Evolutionary conservation across 106 monocot genomes (phyloP).

Genomic region (Gastrodia elata): DNA sequence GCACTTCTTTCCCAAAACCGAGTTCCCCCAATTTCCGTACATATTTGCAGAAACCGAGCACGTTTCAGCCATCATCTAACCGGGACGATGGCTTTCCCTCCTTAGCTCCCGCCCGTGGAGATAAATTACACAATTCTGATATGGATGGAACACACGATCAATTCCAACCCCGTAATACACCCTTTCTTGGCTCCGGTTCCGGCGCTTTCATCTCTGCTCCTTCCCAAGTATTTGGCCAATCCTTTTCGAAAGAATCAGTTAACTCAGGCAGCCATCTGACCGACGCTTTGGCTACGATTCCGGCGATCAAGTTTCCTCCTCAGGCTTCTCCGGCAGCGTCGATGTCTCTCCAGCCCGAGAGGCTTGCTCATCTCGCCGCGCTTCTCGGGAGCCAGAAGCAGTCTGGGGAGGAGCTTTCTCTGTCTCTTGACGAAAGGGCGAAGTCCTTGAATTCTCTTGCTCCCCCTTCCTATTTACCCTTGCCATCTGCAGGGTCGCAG

Average conservation of each 20-base stretch:
- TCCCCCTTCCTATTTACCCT: slow-evolving; percentile 8
- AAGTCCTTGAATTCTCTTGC: slow-evolving; percentile 6
- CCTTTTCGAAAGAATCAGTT: slow-evolving; percentile 10
- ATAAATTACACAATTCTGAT: slow-evolving; percentile 17
- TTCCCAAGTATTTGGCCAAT: slow-evolving; percentile 17
- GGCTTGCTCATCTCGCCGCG: slow-evolving; percentile 63
- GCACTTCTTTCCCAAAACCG: slow-evolving; percentile 21
- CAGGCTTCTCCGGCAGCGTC: slow-evolving; percentile 24
- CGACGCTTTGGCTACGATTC: slow-evolving; percentile 7
- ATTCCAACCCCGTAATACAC: slow-evolving; percentile 24
- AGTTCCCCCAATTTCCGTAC: slow-evolving; percentile 26
- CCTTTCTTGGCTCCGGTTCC: slow-evolving; percentile 17
- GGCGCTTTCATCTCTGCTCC: slow-evolving; percentile 10
- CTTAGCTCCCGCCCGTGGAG: slow-evolving; percentile 12
- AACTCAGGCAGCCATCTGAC: slow-evolving; percentile 21
- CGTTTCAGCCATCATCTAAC: slow-evolving; percentile 12
- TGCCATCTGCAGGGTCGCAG: slow-evolving; percentile 9
- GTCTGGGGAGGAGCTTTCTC: slow-evolving; percentile 23
- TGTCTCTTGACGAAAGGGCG: slow-evolving; percentile 7
- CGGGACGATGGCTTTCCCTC: slow-evolving; percentile 16
- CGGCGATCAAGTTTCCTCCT: slow-evolving; percentile 13
- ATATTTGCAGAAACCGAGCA: slow-evolving; percentile 16
- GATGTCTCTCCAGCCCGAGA: slow-evolving; percentile 48
- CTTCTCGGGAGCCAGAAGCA: slow-evolving; percentile 63
- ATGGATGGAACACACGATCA: slow-evolving; percentile 23